Evolutionary conservation across 2,329 filamentous ascomycete species (phyloP), one percentile per base, ranked within the genome.

Genomic region (Madurella mycetomatis): DNA sequence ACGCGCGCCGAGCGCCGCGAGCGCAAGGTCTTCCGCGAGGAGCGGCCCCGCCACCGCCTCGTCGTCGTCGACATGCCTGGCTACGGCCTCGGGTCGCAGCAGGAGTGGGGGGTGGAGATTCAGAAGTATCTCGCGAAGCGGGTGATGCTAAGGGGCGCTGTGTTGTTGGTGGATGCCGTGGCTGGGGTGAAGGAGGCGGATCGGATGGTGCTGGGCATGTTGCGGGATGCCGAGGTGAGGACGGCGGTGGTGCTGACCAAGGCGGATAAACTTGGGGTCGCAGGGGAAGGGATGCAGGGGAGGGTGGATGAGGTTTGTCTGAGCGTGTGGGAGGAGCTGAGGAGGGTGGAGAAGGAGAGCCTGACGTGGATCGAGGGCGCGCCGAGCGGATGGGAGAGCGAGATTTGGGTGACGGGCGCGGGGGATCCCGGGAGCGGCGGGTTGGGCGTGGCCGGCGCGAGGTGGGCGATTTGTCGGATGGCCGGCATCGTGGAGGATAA

Each of bases 201-300:
- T 61, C 65, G 66, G 12, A 70, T 73, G 67, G 71, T 79, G 56
- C 65, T 84, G 34, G 65, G 70, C 53, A 66, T 78, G 43, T 69
- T 84, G 59, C 70, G 76, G 47, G 67, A 73, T 47, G 69, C 72
- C 3, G 71, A 72, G 9, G 70, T 76, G 31, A 70, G 70, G 49
- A 80, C 78, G 1, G 63, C 74, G 7, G 73, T 83, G 1, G 73
- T 83, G 4, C 64, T 84, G 47, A 84, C 81, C 11, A 83, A 83
- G 66, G 78, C 76, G 13, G 81, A 84, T 61, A 82, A 82, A 64
- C 34, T 53, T 71, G 44, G 59, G 65, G 61, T 57, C 57, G 16
- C 51, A 37, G 13, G 39, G 39, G 59, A 45, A 30, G 51, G 15
- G 46, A 50, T 40, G 43, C 49, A 60, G 25, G 45, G 41, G 11